phyloP scores from a whole-genome alignment of 495 filamentous ascomycete genomes.

The Haplographium delicatum region DNA sequence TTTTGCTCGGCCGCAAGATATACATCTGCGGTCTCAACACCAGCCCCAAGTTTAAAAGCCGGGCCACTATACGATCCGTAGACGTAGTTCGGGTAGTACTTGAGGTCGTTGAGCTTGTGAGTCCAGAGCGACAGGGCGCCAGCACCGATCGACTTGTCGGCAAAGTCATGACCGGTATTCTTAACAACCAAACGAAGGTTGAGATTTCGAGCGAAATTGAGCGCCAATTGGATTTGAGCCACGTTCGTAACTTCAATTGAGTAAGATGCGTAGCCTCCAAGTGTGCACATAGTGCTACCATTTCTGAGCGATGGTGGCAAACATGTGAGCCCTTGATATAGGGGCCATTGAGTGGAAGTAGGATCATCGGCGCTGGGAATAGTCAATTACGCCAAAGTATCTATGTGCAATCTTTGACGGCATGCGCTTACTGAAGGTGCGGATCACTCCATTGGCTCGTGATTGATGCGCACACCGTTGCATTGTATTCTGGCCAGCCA shows the following conservation, averaged over 20 bases:
- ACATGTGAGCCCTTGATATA: slow-evolving; percentile 42
- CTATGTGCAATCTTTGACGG: slow-evolving; percentile 27
- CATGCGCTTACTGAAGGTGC: slow-evolving; percentile 33
- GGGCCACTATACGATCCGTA: slow-evolving; percentile 35
- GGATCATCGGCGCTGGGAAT: slow-evolving; percentile 34
- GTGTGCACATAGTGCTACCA: slow-evolving; percentile 42
- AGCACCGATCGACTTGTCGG: slow-evolving; percentile 43
- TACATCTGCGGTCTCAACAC: slow-evolving; percentile 49
- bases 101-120: slow-evolving; percentile 48
- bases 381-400: slow-evolving; percentile 25
- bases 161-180: slow-evolving; percentile 68
- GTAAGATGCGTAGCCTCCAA: slow-evolving; percentile 46
- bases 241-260: slow-evolving; percentile 29
- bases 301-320: slow-evolving; percentile 42
- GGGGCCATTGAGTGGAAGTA: slow-evolving; percentile 44
- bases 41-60: slow-evolving; percentile 44
- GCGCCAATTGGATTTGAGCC: slow-evolving; percentile 51
- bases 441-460: slow-evolving; percentile 31
- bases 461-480: slow-evolving; percentile 35
- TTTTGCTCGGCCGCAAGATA: slow-evolving; percentile 38
- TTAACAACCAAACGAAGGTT: slow-evolving; percentile 59
- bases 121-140: slow-evolving; percentile 60
- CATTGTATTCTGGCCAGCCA: slow-evolving; percentile 42
- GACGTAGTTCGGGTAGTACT: slow-evolving; percentile 16
- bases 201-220: slow-evolving; percentile 57